A percentile compares a stretch with the other conserved stretches of the same genome.
Evolutionary conservation across 208 protist species (phyloP).

Genomic region (Wallacemonas sp.): DNA sequence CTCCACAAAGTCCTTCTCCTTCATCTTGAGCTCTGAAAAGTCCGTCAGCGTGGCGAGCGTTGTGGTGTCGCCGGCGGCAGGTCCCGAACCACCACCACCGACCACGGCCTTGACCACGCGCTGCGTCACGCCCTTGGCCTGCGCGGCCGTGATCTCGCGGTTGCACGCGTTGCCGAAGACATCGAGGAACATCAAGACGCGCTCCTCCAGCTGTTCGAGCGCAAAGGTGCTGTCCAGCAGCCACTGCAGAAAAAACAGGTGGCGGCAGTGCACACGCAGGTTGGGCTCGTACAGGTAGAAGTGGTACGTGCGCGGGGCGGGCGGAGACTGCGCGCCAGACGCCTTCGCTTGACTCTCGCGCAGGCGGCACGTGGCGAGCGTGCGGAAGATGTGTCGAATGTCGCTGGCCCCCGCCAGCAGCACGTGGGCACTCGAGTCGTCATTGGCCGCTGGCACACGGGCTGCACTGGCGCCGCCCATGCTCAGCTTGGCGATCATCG

Average conservation of each 20-base stretch:
- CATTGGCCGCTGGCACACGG: neutral
- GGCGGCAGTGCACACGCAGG: slow-evolving; percentile 79
- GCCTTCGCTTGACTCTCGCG: slow-evolving; percentile 14
- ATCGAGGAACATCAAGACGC: slow-evolving; percentile 90
- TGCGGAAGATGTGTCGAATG: slow-evolving; percentile 86
- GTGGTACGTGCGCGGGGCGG: slow-evolving; percentile 37
- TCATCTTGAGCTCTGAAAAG: slow-evolving; percentile 84
- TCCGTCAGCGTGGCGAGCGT: slow-evolving; percentile 37
- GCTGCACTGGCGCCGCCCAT: neutral
- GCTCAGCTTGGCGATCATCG: slow-evolving; percentile 43
- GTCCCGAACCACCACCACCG: slow-evolving; percentile 22
- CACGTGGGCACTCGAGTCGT: slow-evolving; percentile 35
- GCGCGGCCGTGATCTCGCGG: slow-evolving; percentile 79
- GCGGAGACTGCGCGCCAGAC: too few relatives aligned
- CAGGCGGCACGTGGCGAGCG: slow-evolving; percentile 60
- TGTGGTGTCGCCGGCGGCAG: slow-evolving; percentile 30
- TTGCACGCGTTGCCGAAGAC: slow-evolving; percentile 80
- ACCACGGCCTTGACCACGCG: slow-evolving; percentile 37
- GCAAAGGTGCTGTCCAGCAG: slow-evolving; percentile 88
- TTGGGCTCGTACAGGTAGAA: slow-evolving; percentile 92
- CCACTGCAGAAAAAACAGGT: slow-evolving; percentile 92
- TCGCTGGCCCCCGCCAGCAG: slow-evolving; percentile 78
- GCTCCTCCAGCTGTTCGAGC: slow-evolving; percentile 87
- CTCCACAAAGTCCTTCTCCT: slow-evolving; percentile 88
- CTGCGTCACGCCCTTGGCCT: slow-evolving; percentile 69